Percentiles rank a stretch among this genome's conserved stretches.
Conservation (phyloP, 2,329 filamentous ascomycete genomes). For the Elsinoe necatrix region DNA sequence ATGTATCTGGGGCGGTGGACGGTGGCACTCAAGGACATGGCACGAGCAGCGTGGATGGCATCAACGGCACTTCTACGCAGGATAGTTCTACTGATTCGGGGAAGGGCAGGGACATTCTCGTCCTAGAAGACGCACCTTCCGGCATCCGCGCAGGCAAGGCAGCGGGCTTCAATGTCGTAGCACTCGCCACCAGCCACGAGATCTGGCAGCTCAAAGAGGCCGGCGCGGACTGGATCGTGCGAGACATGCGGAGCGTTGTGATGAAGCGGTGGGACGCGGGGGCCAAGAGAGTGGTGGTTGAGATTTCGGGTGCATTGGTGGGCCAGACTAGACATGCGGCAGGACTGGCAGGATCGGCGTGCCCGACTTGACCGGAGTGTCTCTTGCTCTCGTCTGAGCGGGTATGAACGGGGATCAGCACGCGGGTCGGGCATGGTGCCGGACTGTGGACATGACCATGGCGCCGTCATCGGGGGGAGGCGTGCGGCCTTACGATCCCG, state of each 20-base stretch:
- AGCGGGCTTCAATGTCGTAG: constrained; percentile 76
- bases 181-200: constrained; percentile 75
- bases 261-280: constrained; percentile 48
- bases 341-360: neutral
- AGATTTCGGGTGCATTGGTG: constrained; percentile 56
- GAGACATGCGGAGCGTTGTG: constrained; percentile 65
- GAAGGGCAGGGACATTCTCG: constrained; percentile 53
- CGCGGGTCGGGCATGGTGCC: neutral
- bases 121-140: constrained; percentile 82
- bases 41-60: neutral
- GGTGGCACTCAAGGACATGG: no score
- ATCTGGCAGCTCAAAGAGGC: constrained; percentile 62
- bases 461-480: neutral
- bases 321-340: constrained; percentile 2
- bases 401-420: neutral
- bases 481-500: neutral
- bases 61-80: neutral
- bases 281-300: constrained; percentile 55
- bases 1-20: no score
- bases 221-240: constrained; percentile 80
- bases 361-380: neutral
- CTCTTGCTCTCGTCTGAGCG: no score
- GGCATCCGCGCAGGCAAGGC: constrained; percentile 76
- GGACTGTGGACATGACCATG: neutral
- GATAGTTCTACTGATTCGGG: no score